Percentiles rank a stretch among this genome's conserved stretches.
These are phyloP conservation scores for Cyberlindnera euphorbiiphila DNA, from an alignment of 805 yeast genomes.

Conservation along the genomic window DNA sequence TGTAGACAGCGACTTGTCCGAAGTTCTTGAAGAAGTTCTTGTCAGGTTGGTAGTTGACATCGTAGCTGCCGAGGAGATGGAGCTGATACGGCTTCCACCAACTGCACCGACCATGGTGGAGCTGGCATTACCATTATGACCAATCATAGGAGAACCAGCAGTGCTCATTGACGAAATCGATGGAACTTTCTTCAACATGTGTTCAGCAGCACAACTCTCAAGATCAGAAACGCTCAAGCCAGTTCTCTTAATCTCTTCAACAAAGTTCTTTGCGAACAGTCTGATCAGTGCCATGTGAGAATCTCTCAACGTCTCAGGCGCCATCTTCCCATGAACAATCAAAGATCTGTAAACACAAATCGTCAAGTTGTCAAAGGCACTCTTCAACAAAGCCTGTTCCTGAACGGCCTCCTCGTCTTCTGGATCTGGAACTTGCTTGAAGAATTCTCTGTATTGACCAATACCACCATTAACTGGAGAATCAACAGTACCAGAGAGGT, in stretches of 20 bases:
- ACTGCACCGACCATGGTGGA: no score
- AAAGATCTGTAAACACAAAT: conserved; percentile 62
- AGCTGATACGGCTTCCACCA: conserved; percentile 8
- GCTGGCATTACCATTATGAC: conserved; percentile 2
- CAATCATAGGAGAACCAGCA: conserved; percentile 3
- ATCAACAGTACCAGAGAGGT: conserved; percentile 80
- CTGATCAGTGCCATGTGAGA: conserved; percentile 65
- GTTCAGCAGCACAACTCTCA: conserved; percentile 19
- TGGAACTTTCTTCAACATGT: conserved; percentile 19
- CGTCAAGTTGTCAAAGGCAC: conserved; percentile 66
- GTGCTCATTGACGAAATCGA: conserved; percentile 13
- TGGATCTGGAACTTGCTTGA: conserved; percentile 36
- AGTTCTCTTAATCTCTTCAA: conserved; percentile 50
- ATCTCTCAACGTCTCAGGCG: conserved; percentile 50
- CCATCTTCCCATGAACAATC: conserved; percentile 60
- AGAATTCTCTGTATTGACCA: conserved; percentile 72
- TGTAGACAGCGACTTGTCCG: conserved; percentile 26
- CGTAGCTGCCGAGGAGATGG: conserved; percentile 10
- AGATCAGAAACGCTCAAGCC: conserved; percentile 28
- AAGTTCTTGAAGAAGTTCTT: conserved; percentile 28
- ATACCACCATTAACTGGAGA: conserved; percentile 94
- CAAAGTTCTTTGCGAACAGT: conserved; percentile 64
- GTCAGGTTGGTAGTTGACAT: conserved; percentile 15
- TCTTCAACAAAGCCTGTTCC: conserved; percentile 29
- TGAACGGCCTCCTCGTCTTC: conserved; percentile 25